A percentile compares a stretch with the other conserved stretches of the same genome.
Evolutionary conservation across 345 rosid species (phyloP).

Genomic region (Salix udensis): DNA sequence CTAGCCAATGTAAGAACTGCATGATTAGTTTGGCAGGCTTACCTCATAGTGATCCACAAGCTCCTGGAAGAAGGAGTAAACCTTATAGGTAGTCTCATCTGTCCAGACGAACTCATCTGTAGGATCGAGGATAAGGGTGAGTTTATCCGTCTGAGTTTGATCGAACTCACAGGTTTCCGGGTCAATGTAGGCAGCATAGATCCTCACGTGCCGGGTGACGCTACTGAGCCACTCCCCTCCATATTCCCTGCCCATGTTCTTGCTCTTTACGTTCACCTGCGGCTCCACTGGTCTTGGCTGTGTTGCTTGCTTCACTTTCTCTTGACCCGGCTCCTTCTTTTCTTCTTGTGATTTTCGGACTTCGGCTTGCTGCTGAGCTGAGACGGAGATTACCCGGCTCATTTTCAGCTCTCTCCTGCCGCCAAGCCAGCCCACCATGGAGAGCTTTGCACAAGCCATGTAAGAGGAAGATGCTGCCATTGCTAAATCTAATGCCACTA

Average conservation of each 20-base stretch:
- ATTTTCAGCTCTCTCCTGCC: conserved; percentile 11
- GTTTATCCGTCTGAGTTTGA: conserved; percentile 65
- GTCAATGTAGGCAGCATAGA: conserved; percentile 32
- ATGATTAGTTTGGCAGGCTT: background rate
- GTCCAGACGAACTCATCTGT: conserved; percentile 80
- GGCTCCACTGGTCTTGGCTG: conserved; percentile 74
- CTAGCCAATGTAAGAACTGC: background rate
- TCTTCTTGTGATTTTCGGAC: conserved; percentile 31
- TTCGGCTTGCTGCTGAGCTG: conserved; percentile 50
- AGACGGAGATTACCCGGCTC: conserved; percentile 16
- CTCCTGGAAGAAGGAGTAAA: conserved; percentile 78
- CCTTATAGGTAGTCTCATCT: conserved; percentile 60
- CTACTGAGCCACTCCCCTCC: conserved; percentile 49
- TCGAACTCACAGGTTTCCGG: conserved; percentile 27
- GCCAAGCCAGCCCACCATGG: conserved; percentile 35
- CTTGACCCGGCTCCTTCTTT: background rate
- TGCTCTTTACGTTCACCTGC: conserved; percentile 75
- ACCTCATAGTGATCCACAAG: conserved; percentile 98
- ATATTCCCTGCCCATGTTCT: conserved; percentile 56
- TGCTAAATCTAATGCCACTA: background rate
- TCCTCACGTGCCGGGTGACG: conserved; percentile 26
- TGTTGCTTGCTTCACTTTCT: conserved; percentile 31
- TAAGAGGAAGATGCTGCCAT: conserved; percentile 51
- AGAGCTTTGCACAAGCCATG: conserved; percentile 50
- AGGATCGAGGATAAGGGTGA: conserved; percentile 84